phyloP scores from a whole-genome alignment of 2,329 filamentous ascomycete genomes.

The Pseudogymnoascus sp. region DNA sequence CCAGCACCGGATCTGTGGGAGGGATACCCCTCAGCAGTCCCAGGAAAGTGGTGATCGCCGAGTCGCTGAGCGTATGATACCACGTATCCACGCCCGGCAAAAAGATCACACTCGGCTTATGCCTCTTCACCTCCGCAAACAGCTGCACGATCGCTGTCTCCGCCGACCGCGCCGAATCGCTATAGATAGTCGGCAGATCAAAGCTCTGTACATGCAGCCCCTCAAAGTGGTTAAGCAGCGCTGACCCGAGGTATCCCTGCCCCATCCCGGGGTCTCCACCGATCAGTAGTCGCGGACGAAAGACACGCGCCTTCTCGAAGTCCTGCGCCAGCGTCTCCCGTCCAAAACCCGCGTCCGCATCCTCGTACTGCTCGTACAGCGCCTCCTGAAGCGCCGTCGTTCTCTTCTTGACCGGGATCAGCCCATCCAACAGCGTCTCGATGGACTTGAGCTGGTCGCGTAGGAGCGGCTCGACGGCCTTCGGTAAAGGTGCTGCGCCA shows the following conservation, averaged over 20 bases:
- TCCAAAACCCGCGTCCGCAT: constrained; percentile 75
- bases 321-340: constrained; percentile 68
- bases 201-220: constrained; percentile 92
- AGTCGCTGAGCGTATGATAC: constrained; percentile 55
- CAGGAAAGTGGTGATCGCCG: constrained; percentile 72
- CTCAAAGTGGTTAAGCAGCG: constrained; percentile 83
- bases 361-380: constrained; percentile 78
- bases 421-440: constrained; percentile 59
- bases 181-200: constrained; percentile 78
- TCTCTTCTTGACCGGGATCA: constrained; percentile 79
- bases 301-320: constrained; percentile 82
- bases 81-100: constrained; percentile 85
- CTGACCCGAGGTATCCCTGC: constrained; percentile 79
- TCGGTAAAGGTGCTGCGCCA: constrained; percentile 72
- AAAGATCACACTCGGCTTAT: constrained; percentile 94
- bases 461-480: constrained; percentile 73
- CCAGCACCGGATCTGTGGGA: constrained; percentile 82
- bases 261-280: constrained; percentile 84
- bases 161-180: constrained; percentile 60
- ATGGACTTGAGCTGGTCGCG: constrained; percentile 65
- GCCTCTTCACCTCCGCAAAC: constrained; percentile 85
- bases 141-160: constrained; percentile 86
- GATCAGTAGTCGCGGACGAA: constrained; percentile 79
- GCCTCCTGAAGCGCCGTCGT: constrained; percentile 89
- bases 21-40: constrained; percentile 74